Conservation (phyloP, 768 basidiomycete species). For the Suillus americanus region DNA sequence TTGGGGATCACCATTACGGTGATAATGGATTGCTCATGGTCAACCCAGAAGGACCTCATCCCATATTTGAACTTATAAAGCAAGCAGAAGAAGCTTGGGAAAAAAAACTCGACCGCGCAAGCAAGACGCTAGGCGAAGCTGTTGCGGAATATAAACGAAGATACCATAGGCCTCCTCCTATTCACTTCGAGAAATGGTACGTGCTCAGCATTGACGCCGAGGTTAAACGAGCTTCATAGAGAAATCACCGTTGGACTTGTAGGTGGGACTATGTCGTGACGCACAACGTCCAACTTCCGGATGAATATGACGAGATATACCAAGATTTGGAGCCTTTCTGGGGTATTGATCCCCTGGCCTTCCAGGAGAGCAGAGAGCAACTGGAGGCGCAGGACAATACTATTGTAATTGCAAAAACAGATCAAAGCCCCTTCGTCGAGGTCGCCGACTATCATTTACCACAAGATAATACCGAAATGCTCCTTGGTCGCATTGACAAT, state of each 20-base stretch:
- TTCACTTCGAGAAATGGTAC: constrained; percentile 45
- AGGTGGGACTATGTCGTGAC: constrained; percentile 44
- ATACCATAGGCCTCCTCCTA: constrained; percentile 36
- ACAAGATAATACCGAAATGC: background rate
- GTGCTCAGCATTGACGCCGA: background rate
- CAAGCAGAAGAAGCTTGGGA: constrained; percentile 39
- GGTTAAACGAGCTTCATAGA: background rate
- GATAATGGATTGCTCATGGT: constrained; percentile 34
- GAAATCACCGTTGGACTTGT: background rate
- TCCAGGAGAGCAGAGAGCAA: constrained; percentile 20
- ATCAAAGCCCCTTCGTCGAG: constrained; percentile 8
- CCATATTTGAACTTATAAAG: constrained; percentile 42
- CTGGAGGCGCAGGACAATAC: constrained; percentile 16
- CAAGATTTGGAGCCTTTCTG: constrained; percentile 37
- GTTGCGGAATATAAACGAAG: constrained; percentile 38
- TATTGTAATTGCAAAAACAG: constrained; percentile 27
- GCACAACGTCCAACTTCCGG: constrained; percentile 40
- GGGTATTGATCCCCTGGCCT: constrained; percentile 32
- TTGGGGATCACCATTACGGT: constrained; percentile 21
- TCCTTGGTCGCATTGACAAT: constrained; percentile 8
- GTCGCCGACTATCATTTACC: constrained; percentile 17
- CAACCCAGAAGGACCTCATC: constrained; percentile 38
- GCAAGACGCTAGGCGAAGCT: constrained; percentile 37
- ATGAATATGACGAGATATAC: constrained; percentile 48
- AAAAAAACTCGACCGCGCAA: constrained; percentile 32